A percentile compares a stretch with the other conserved stretches of the same genome.
These are phyloP conservation scores for Lyophyllum decastes DNA, from an alignment of 768 basidiomycete species.

Conservation along the genomic window DNA sequence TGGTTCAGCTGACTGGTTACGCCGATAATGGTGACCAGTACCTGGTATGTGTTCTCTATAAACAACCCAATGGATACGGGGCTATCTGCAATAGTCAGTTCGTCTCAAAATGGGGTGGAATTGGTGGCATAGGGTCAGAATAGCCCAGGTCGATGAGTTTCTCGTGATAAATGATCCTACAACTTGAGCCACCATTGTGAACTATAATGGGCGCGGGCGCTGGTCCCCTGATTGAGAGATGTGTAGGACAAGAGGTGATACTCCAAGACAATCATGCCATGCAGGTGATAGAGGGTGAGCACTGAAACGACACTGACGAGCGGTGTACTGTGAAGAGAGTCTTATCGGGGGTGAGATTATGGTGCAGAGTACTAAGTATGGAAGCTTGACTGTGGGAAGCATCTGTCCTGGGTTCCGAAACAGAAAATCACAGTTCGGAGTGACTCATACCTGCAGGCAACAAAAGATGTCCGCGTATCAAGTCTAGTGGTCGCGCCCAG, in stretches of 20 bases:
- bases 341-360: neutral
- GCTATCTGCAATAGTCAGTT: neutral
- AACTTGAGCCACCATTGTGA: no score
- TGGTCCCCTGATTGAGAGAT: neutral
- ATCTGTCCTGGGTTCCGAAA: neutral
- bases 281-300: neutral
- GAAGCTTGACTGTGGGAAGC: neutral
- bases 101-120: no score
- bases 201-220: neutral
- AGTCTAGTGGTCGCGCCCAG: neutral
- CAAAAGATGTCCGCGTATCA: neutral
- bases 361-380: neutral
- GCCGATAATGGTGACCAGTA: neutral
- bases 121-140: no score
- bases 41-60: no score
- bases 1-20: neutral
- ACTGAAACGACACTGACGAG: neutral
- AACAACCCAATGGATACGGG: neutral
- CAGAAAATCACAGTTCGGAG: neutral
- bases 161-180: no score
- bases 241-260: neutral
- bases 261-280: neutral
- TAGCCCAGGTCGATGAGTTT: no score
- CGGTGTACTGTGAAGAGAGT: neutral
- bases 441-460: neutral